Evolutionary conservation across 116 monocot genomes (phyloP), one percentile per base, ranked within the genome.

Genomic region (Papilionanthe hybrid): DNA sequence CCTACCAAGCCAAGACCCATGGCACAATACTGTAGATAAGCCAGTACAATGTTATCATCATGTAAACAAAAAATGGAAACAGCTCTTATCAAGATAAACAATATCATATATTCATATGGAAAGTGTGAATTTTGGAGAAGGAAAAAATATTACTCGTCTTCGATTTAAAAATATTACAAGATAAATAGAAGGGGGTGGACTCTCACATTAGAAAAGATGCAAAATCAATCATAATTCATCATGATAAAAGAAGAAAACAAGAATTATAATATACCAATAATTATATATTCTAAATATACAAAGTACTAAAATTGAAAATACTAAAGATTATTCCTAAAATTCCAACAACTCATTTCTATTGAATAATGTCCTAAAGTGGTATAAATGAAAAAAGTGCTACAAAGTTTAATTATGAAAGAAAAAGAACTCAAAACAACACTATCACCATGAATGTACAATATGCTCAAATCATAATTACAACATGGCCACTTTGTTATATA

Each of bases 1-100:
- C 98, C 98, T 86, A 98, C 98, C 86, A 94, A 90, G 71, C 98
- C 94, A 86, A 94, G 98, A 55, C 98, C 95, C 90, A 94, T 94
- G 72, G 98, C 98, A 89, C 98, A 98, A 80, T 98, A 98, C 98
- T 98, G 81, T 66, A 84, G 66, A 81, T 42, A 53, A 76, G 12
- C 25, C 22, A 75, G 48, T 11, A 75, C 48, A 47, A 75, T 75
- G 18, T 75, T 75, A 53, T 17, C 4, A 53, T 15, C 17, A 53
- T 53, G 12, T 17, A 53, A 15, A 53, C 53, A 53, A 53, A 4
- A 15, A 53, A 53, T 53, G 53, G 53, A 53, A 53, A 63, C 6
- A 63, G 63, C n/a, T 63, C 27, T 60, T 32, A 69, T 32, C 69
- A 32, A 30, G 32, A 30, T 13, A 69, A 69, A 69, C 32, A 69